Evolutionary conservation across 208 protist genomes (phyloP), one percentile per base, ranked within the genome.

Genomic region (Vickermania ingenoplastis): DNA sequence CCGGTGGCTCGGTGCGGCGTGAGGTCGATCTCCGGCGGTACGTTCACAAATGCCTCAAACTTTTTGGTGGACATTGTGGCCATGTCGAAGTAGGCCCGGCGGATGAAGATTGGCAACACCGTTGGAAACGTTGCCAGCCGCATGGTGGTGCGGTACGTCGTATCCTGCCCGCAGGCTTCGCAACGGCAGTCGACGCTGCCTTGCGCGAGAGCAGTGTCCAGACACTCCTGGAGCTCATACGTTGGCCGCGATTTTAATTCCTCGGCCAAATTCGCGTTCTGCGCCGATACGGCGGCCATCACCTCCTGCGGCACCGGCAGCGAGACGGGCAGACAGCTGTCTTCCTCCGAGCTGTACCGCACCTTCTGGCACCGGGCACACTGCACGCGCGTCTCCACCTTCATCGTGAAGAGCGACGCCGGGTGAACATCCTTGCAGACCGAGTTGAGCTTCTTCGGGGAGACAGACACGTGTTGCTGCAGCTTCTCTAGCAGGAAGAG

Each of bases 401-500:
- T 59, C 69, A 94, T 84, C 27, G 92, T 80, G 57, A 97, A 92
- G 1, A 72, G 23, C 11, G 77, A 65, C 0, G 65, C 57, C 23
- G 83, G 83, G 56, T 88, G 81, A 1, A 4, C 55, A 0, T 48
- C 54, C 26, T 27, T 31, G 31, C 23, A 1, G 62, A 13, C 36
- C 45, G 14, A 13, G 48, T 7, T 3, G 54, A 57, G 22, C 28
- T 31, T n/a, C 3, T 49, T 4, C 59, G 52, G 51, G 63, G 57
- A 3, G 48, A 59, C 23, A 67, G 71, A 45, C 59, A 96, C 77
- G 57, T 86, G 59, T 31, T 89, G 82, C 22, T 73, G 68, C 63
- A 98, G 82, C 58, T 87, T 67, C 41, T 91, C 75, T 1, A 98
- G 48, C 0, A 99, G 59, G 73, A 97, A 93, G 53, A 95, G 77